These are phyloP conservation scores for bread wheat (Triticum aestivum) DNA, from an alignment of 176 grass and related monocot species.

Conservation along the genomic window DNA sequence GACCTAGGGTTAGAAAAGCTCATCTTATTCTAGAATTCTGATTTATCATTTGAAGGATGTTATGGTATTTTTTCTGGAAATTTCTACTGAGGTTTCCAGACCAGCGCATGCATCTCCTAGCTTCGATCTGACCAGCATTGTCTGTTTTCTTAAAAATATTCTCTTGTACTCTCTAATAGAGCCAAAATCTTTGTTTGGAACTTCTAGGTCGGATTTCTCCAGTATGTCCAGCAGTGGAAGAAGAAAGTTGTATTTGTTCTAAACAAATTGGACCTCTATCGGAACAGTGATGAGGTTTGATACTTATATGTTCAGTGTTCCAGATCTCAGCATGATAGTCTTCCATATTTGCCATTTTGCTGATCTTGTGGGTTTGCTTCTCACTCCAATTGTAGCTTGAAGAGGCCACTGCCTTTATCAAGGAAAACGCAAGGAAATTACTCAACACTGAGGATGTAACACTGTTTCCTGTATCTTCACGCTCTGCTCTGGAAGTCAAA, in stretches of 20 bases:
- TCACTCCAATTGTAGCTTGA: conserved; percentile 68
- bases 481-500: conserved; percentile 87
- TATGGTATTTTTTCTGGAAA: not conserved
- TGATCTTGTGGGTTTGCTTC: conserved; percentile 38
- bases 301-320: conserved; percentile 33
- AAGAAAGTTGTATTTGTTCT: conserved; percentile 98
- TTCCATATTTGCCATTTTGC: conserved; percentile 14
- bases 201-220: conserved; percentile 89
- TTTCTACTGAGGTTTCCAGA: not conserved
- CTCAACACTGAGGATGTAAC: conserved; percentile 74
- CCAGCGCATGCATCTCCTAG: not conserved
- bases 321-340: conserved; percentile 29
- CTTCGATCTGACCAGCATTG: not conserved
- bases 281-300: conserved; percentile 70
- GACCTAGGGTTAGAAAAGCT: not conserved
- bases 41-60: not conserved
- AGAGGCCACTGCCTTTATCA: conserved; percentile 86
- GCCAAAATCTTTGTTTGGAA: conserved; percentile 19
- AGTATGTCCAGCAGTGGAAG: conserved; percentile 93
- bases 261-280: conserved; percentile 95
- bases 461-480: conserved; percentile 87
- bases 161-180: not conserved
- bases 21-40: not conserved
- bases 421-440: conserved; percentile 72
- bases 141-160: not conserved